Conservation (phyloP, 805 yeast species). For the Candida stauntonica region DNA sequence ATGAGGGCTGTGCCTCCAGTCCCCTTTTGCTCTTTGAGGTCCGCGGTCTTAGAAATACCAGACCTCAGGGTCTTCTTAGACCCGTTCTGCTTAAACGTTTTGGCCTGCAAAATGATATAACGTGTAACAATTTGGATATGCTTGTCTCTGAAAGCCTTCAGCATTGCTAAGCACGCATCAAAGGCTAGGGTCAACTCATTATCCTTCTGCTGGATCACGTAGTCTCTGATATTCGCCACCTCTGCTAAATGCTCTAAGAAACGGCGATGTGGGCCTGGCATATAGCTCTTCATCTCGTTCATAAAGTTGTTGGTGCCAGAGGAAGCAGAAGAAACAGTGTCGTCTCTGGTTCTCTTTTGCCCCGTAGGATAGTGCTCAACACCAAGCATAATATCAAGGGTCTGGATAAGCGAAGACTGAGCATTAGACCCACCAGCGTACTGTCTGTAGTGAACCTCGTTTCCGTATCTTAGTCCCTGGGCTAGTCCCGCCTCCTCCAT, state of each 20-base stretch:
- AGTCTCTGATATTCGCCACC: constrained; percentile 59
- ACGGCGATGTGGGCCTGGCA: constrained; percentile 84
- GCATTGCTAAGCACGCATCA: constrained; percentile 86
- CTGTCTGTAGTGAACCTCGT: constrained; percentile 47
- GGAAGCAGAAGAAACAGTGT: constrained; percentile 23
- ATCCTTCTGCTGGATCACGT: constrained; percentile 44
- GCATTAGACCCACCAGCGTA: constrained; percentile 94
- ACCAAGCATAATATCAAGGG: constrained; percentile 70
- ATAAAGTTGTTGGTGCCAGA: constrained; percentile 49
- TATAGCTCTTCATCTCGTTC: constrained; percentile 79
- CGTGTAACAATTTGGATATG: constrained; percentile 92
- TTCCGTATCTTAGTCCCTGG: constrained; percentile 75
- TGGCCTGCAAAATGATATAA: constrained; percentile 78
- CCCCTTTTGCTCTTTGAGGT: constrained; percentile 61
- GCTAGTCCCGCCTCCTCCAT: constrained; percentile 84
- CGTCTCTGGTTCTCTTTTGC: constrained; percentile 31
- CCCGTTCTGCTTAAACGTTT: constrained; percentile 47
- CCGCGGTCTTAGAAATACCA: constrained; percentile 49
- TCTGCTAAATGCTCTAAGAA: constrained; percentile 60
- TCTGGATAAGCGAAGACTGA: constrained; percentile 85
- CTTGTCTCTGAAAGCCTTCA: constrained; percentile 84
- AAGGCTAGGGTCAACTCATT: constrained; percentile 66
- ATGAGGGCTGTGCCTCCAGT: constrained; percentile 93
- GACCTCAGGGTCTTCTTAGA: constrained; percentile 57
- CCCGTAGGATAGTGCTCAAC: constrained; percentile 83